Evolutionary conservation across 306 rosid species (phyloP).

Genomic region (Dryas alaskensis): DNA sequence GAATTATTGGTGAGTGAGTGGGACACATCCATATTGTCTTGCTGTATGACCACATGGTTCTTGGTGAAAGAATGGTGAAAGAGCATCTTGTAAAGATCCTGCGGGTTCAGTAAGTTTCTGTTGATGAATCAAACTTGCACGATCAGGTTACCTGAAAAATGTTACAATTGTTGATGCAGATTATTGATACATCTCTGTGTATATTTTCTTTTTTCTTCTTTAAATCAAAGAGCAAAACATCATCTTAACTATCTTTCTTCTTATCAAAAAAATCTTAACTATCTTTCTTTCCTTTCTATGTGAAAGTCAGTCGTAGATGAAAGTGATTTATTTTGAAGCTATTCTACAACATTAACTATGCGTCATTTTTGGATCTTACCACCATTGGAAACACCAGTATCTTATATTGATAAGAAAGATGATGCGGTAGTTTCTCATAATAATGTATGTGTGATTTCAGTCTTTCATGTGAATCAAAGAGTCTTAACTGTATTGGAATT

Average conservation of each 20-base stretch:
- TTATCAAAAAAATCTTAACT: neutral
- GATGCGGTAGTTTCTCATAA: neutral
- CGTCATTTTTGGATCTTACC: neutral
- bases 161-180: neutral
- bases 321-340: neutral
- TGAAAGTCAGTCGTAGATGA: neutral
- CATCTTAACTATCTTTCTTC: neutral
- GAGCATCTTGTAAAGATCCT: neutral
- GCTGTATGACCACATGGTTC: neutral
- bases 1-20: neutral
- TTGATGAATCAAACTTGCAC: neutral
- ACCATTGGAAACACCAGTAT: neutral
- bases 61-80: neutral
- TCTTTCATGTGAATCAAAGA: neutral
- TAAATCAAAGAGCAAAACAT: neutral
- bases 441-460: neutral
- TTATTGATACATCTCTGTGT: neutral
- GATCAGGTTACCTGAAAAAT: neutral
- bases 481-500: constrained; percentile 6
- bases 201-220: neutral
- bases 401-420: neutral
- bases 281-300: neutral
- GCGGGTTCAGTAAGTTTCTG: neutral
- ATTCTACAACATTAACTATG: constrained; percentile 1
- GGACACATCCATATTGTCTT: neutral